A percentile compares a stretch with the other conserved stretches of the same genome.
Evolutionary conservation across 1,284 basidiomycete genomes (phyloP).

Genomic region (Cystobasidium slooffiae): DNA sequence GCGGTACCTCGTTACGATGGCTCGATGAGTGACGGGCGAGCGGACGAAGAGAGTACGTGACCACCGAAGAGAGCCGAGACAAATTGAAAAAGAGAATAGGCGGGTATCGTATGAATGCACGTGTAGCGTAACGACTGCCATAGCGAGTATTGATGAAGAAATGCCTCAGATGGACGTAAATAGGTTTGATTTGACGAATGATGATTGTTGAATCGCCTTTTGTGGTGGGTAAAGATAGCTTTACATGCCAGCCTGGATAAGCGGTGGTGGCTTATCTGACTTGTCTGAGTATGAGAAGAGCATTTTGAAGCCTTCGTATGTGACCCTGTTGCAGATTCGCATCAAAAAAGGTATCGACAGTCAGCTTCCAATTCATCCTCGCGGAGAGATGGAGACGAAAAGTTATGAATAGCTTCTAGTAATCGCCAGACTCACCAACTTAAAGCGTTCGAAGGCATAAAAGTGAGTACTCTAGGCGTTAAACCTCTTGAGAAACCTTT

Average conservation of each 20-base stretch:
- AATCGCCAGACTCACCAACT: conserved; percentile 70
- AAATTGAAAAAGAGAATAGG: too few species aligned
- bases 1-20: too few species aligned
- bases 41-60: too few species aligned
- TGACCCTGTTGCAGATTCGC: conserved; percentile 44
- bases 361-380: not conserved
- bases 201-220: too few species aligned
- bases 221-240: too few species aligned
- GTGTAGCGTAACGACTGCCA: too few species aligned
- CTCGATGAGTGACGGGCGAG: too few species aligned
- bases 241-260: conserved; percentile 41
- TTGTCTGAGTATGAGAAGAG: conserved; percentile 34
- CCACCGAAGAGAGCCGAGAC: too few species aligned
- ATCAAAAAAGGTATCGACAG: not conserved
- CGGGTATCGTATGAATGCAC: too few species aligned
- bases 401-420: not conserved
- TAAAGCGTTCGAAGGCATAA: conserved; percentile 95
- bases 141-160: too few species aligned
- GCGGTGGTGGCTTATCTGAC: conserved; percentile 22
- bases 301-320: conserved; percentile 53
- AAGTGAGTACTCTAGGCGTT: conserved; percentile 88
- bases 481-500: conserved; percentile 87
- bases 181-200: too few species aligned
- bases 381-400: not conserved
- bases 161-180: too few species aligned